A percentile compares a stretch with the other conserved stretches of the same genome.
phyloP scores from a whole-genome alignment of 768 basidiomycete species.

The Postia placenta region DNA sequence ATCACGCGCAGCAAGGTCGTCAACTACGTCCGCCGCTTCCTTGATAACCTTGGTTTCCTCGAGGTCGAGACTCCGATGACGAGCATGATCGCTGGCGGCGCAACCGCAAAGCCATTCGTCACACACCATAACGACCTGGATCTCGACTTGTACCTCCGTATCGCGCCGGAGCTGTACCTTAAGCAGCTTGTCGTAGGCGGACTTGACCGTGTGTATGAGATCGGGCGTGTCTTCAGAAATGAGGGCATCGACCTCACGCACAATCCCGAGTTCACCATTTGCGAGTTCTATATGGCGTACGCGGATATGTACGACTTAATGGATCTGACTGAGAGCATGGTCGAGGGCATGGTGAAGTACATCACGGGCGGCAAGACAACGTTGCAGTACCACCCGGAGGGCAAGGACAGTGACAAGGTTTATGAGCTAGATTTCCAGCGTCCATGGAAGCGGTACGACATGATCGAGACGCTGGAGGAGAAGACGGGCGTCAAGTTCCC shows the following conservation, averaged over 20 bases:
- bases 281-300: constrained; percentile 99
- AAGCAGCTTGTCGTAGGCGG: constrained; percentile 98
- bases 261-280: constrained; percentile 98
- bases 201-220: constrained; percentile 96
- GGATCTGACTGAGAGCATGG: constrained; percentile 90
- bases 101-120: constrained; percentile 97
- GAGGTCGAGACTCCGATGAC: constrained; percentile 99
- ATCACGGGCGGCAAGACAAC: constrained; percentile 77
- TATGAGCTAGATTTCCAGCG: constrained; percentile 81
- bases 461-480: constrained; percentile 95
- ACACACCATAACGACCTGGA: constrained; percentile 99
- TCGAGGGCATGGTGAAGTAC: constrained; percentile 87
- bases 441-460: constrained; percentile 98
- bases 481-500: constrained; percentile 92
- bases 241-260: constrained; percentile 99
- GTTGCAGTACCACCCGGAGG: constrained; percentile 87
- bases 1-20: constrained; percentile 84
- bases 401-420: constrained; percentile 73
- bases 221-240: constrained; percentile 96
- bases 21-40: constrained; percentile 87
- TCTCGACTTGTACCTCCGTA: constrained; percentile 93
- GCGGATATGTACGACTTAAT: constrained; percentile 99
- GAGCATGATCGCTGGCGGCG: constrained; percentile 92
- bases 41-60: constrained; percentile 90
- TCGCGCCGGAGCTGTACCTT: constrained; percentile 96